phyloP scores from a whole-genome alignment of 2,329 filamentous ascomycete genomes.

The Aspergillus sp. region DNA sequence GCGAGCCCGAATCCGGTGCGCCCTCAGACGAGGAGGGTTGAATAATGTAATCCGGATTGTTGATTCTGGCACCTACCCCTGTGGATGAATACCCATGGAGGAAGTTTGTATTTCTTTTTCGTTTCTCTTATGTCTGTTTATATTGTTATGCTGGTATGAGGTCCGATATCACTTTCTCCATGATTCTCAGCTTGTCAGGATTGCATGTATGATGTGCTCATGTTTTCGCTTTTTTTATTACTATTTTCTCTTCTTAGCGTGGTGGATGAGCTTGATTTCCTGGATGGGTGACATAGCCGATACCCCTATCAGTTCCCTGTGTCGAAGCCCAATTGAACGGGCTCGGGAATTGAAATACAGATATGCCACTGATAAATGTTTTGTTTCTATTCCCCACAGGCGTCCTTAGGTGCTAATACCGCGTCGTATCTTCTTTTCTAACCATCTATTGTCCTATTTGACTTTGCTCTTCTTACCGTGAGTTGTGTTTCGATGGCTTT shows the following conservation, averaged over 20 bases:
- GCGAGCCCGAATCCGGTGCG: constrained; percentile 50
- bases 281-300: constrained; percentile 14
- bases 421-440: neutral
- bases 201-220: constrained; percentile 29
- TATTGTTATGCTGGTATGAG: constrained; percentile 29
- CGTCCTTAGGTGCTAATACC: constrained; percentile 3
- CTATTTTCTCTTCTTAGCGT: constrained; percentile 13
- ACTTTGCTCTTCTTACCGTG: neutral
- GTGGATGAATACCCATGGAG: constrained; percentile 31
- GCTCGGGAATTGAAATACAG: constrained; percentile 4
- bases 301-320: constrained; percentile 16
- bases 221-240: constrained; percentile 9
- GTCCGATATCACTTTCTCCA: constrained; percentile 18
- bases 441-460: too few species aligned
- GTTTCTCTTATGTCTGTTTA: constrained; percentile 26
- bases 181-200: constrained; percentile 22
- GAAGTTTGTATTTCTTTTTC: constrained; percentile 17
- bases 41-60: constrained; percentile 17
- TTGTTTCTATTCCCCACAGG: neutral
- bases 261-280: constrained; percentile 14
- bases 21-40: constrained; percentile 52
- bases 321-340: neutral
- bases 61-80: constrained; percentile 26
- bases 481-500: neutral
- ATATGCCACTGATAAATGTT: constrained; percentile 2